Conservation (phyloP, 176 grass and related monocot genomes). For the Zoysia pacifica region DNA sequence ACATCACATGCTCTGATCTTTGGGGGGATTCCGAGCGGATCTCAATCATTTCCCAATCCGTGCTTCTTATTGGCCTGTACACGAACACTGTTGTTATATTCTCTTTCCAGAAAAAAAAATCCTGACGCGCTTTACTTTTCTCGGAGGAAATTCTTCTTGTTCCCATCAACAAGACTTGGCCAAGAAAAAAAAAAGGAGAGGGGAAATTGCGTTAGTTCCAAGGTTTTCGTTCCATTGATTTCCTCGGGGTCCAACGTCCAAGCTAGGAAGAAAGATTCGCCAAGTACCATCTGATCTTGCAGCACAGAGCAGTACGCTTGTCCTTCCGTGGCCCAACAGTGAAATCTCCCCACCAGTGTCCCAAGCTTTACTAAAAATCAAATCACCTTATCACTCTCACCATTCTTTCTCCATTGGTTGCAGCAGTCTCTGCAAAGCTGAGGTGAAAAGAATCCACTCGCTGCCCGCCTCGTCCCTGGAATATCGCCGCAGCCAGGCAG, state of each 20-base stretch:
- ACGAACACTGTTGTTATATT: neutral
- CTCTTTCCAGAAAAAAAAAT: neutral
- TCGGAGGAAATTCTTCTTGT: neutral
- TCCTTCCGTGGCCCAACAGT: slow-evolving; percentile 40
- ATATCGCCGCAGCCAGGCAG: neutral
- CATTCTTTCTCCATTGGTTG: neutral
- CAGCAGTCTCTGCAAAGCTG: slow-evolving; percentile 24
- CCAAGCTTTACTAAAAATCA: too few species aligned
- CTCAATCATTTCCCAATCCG: slow-evolving; percentile 31
- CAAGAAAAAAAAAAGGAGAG: neutral
- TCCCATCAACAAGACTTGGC: too few species aligned
- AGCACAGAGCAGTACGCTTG: slow-evolving; percentile 22
- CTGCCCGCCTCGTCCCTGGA: neutral
- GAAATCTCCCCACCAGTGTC: neutral
- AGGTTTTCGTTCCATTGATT: neutral
- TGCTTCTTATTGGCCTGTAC: neutral
- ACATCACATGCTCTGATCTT: neutral
- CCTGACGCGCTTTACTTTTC: neutral
- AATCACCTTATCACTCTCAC: slow-evolving; percentile 10
- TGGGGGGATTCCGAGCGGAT: slow-evolving; percentile 37
- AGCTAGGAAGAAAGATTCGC: slow-evolving; percentile 54
- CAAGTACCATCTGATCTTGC: slow-evolving; percentile 47
- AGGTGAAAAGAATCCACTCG: neutral
- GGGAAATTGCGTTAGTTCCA: neutral
- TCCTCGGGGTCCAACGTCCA: neutral